phyloP scores from a whole-genome alignment of 2,329 filamentous ascomycete species.

The Pyrenophora graminea region DNA sequence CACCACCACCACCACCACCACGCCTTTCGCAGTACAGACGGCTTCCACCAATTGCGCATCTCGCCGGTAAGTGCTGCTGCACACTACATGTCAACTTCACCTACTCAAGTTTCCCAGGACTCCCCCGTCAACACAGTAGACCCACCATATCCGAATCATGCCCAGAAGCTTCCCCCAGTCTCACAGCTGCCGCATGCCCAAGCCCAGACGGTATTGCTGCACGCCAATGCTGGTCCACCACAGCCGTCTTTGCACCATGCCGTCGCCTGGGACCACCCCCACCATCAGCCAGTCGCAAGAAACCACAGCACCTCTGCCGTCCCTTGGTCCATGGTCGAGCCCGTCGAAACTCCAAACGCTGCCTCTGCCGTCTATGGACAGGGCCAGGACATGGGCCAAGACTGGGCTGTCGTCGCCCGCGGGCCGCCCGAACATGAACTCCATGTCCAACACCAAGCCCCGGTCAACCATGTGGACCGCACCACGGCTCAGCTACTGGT shows the following conservation, averaged over 20 bases:
- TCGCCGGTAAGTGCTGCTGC: conserved; percentile 28
- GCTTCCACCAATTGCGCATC: conserved; percentile 25
- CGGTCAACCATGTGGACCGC: conserved; percentile 13
- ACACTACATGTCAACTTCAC: conserved; percentile 13
- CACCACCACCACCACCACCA: not conserved
- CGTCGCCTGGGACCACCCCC: conserved; percentile 21
- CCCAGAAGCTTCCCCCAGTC: conserved; percentile 25
- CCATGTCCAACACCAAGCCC: conserved; percentile 16
- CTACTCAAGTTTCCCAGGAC: conserved; percentile 29
- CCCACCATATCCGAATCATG: conserved; percentile 30
- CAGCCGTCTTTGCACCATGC: conserved; percentile 23
- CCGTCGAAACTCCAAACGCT: conserved; percentile 11
- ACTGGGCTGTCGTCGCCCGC: conserved; percentile 24
- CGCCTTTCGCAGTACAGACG: conserved; percentile 19
- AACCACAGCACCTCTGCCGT: conserved; percentile 17
- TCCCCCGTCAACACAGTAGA: conserved; percentile 25
- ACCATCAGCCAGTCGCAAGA: conserved; percentile 20
- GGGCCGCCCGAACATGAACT: conserved; percentile 16
- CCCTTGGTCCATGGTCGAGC: conserved; percentile 23
- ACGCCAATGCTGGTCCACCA: conserved; percentile 13
- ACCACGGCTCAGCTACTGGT: conserved; percentile 6
- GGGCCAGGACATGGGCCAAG: conserved; percentile 18
- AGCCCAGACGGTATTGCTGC: conserved; percentile 19
- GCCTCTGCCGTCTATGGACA: conserved; percentile 22
- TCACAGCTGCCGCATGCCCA: conserved; percentile 27